phyloP scores from a whole-genome alignment of 257 asterid species.

The Salvia splendens region DNA sequence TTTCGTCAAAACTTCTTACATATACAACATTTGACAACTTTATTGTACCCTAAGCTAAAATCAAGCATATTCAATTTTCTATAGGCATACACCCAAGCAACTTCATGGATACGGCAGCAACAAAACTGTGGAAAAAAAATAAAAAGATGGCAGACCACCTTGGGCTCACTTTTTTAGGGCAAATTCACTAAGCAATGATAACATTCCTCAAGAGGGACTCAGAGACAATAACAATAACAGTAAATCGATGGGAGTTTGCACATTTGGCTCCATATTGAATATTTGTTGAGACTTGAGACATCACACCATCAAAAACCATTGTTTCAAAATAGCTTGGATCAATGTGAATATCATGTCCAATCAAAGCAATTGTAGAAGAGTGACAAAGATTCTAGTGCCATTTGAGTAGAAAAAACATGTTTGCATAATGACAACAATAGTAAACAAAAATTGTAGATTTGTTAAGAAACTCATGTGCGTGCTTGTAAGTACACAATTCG shows the following conservation, averaged over 20 bases:
- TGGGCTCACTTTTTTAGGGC: background rate
- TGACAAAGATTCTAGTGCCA: background rate
- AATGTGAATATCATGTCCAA: background rate
- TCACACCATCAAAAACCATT: background rate
- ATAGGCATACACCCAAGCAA: background rate
- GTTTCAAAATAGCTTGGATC: conserved; percentile 1
- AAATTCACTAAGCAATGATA: conserved; percentile 18
- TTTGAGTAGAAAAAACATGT: conserved; percentile 12
- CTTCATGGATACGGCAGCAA: conserved; percentile 18
- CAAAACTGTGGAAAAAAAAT: conserved; percentile 10
- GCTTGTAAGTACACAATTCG: conserved; percentile 8
- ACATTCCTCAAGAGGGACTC: conserved; percentile 21
- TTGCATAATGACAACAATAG: background rate
- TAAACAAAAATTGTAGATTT: background rate
- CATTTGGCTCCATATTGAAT: conserved; percentile 4
- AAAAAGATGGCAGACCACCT: conserved; percentile 1
- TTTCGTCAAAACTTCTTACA: background rate
- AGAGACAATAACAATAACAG: background rate
- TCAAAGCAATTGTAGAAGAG: background rate
- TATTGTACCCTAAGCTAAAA: conserved; percentile 10
- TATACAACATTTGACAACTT: background rate
- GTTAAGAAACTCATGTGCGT: background rate
- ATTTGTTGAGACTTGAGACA: background rate
- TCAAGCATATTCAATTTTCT: background rate
- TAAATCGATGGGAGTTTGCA: background rate